These are phyloP conservation scores for Populus hybrid DNA, from an alignment of 441 rosid genomes.

Conservation along the genomic window DNA sequence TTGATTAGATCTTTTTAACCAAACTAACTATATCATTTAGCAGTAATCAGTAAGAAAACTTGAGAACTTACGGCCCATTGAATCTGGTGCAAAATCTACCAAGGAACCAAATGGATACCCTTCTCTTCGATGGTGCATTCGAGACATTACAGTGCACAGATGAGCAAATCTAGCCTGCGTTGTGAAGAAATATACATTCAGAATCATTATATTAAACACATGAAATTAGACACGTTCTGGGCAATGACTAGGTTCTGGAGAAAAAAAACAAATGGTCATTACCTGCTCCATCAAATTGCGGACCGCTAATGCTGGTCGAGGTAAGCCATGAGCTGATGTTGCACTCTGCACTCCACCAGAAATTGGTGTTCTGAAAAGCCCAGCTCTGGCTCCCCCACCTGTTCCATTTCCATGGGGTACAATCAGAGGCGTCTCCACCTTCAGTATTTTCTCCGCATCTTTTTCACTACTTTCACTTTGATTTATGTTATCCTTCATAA, in stretches of 20 bases:
- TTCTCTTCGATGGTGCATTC: constrained; percentile 94
- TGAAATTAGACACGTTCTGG: constrained; percentile 3
- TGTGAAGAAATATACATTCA: constrained; percentile 20
- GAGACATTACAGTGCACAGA: constrained; percentile 91
- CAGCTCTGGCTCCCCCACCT: constrained; percentile 75
- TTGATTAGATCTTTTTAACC: neutral
- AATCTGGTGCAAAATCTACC: constrained; percentile 93
- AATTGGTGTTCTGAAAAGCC: constrained; percentile 90
- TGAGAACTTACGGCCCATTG: constrained; percentile 78
- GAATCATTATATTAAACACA: neutral
- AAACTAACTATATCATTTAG: constrained; percentile 5
- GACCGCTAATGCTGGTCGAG: constrained; percentile 88
- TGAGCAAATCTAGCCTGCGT: constrained; percentile 96
- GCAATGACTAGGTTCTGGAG: neutral
- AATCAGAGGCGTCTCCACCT: constrained; percentile 46
- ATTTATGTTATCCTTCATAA: constrained; percentile 56
- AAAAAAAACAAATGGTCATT: constrained; percentile 19
- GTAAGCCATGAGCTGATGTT: constrained; percentile 94
- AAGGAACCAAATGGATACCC: constrained; percentile 97
- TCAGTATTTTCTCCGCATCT: constrained; percentile 36
- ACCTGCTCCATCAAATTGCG: constrained; percentile 98
- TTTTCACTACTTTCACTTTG: constrained; percentile 29
- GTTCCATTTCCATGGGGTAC: constrained; percentile 49
- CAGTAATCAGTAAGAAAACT: constrained; percentile 6
- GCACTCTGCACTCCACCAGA: constrained; percentile 99